Evolutionary conservation across 176 grass and related monocot species (phyloP).

Genomic region (Oryza glaberrima): DNA sequence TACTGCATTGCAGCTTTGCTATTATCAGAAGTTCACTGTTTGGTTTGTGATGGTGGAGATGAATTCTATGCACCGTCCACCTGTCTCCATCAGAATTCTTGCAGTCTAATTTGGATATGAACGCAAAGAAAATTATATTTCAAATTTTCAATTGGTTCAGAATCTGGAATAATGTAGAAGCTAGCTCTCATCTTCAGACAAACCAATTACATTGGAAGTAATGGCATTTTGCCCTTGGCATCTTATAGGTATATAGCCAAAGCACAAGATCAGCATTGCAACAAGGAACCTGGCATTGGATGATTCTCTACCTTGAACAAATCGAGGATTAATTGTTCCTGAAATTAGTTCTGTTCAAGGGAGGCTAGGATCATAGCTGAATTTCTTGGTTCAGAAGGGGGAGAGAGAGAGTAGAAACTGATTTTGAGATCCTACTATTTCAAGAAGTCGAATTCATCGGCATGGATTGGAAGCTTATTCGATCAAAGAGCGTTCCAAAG

Average conservation of each 20-base stretch:
- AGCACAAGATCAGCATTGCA: background rate
- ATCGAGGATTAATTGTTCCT: background rate
- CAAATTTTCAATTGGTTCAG: background rate
- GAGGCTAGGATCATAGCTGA: background rate
- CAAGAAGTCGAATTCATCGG: constrained; percentile 10
- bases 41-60: background rate
- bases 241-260: constrained; percentile 11
- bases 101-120: background rate
- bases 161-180: constrained; percentile 20
- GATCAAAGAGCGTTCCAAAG: constrained; percentile 49
- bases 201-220: constrained; percentile 31
- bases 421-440: background rate
- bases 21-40: background rate
- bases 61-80: background rate
- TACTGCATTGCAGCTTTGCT: background rate
- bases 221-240: constrained; percentile 19
- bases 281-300: constrained; percentile 12
- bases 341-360: background rate
- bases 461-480: constrained; percentile 52
- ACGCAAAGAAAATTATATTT: background rate
- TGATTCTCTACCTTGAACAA: background rate
- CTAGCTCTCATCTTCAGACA: constrained; percentile 24
- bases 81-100: constrained; percentile 11
- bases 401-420: background rate
- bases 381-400: background rate